These are phyloP conservation scores for Ceratocystis destructans DNA, from an alignment of 2,329 filamentous ascomycete genomes.

Conservation along the genomic window DNA sequence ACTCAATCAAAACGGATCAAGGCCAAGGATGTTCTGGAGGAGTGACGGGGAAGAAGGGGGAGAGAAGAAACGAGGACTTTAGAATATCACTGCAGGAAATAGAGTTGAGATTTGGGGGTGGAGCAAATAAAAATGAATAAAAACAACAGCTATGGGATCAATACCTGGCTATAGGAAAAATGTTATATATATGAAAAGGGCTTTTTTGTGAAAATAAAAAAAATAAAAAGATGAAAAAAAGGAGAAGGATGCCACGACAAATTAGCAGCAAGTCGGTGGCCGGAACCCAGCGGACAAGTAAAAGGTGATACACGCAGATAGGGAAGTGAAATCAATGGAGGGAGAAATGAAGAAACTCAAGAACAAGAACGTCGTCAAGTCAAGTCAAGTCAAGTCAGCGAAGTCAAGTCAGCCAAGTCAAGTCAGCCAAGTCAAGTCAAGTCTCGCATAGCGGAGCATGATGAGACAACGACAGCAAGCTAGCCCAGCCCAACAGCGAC, in stretches of 20 bases:
- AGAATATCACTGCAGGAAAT: slow-evolving; percentile 7
- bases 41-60: slow-evolving; percentile 1
- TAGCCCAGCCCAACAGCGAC: background rate
- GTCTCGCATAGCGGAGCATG: background rate
- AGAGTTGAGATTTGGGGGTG: slow-evolving; percentile 4
- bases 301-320: background rate
- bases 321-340: background rate
- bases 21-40: slow-evolving; percentile 1
- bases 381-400: background rate
- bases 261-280: background rate
- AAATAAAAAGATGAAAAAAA: background rate
- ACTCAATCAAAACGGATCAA: slow-evolving; percentile 5
- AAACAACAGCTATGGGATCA: background rate
- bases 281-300: background rate
- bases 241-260: background rate
- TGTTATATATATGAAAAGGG: too few species aligned
- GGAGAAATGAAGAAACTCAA: background rate
- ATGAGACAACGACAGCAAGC: background rate
- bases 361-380: background rate
- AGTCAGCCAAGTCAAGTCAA: background rate
- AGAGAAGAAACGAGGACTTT: background rate
- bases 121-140: background rate
- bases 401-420: background rate
- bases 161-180: too few species aligned
- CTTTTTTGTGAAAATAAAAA: background rate